Base-by-base conservation (phyloP, 805 yeast genomes). In the Zygosaccharomyces pseudorouxii region DNA sequence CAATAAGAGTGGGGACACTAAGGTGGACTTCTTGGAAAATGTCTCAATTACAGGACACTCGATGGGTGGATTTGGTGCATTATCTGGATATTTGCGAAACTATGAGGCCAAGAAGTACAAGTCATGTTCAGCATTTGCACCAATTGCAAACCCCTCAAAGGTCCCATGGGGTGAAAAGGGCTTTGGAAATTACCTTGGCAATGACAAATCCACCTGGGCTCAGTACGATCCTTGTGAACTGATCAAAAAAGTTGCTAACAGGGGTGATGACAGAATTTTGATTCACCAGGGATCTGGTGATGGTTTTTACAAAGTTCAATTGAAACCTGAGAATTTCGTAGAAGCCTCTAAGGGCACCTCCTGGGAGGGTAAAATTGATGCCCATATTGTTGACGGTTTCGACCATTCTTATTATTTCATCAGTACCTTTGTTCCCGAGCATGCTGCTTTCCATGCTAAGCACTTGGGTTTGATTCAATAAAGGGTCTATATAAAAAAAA, bases 61-160 rank as follows among this genome's bases (percentile, higher is more conserved):
- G 1, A 93, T 93, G 98, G 99, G 99, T 44, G 99, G 99, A 0
- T 88, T 79, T 64, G 99, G 98, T 49, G 95, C 99, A 0, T 69
- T 92, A 51, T 71, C 84, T 51, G 72, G 81, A n/a, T 81, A 69
- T 56, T 69, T 92, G 51, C 78, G 75, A 53, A 80, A 85, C 64
- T 87, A 90, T 0, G 84, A 81, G 1, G 73, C 72, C 58, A 49
- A 51, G 20, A 54, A 53, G 16, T 92, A 85, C 73, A 79, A 79
- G 63, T 81, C 93, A 1, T 90, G 86, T 37, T 79, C 88, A 50
- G 97, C 97, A 0, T 92, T 92, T 71, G 79, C 97, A 0, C 98
- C 99, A 46, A 87, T 93, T 55, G 70, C 80, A 22, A 86, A 89
- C 69, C 98, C 98, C 5, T 68, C 76, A 46, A 71, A 73, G 43